phyloP scores from a whole-genome alignment of 1,284 basidiomycete genomes.

The Tranzscheliella williamsii region DNA sequence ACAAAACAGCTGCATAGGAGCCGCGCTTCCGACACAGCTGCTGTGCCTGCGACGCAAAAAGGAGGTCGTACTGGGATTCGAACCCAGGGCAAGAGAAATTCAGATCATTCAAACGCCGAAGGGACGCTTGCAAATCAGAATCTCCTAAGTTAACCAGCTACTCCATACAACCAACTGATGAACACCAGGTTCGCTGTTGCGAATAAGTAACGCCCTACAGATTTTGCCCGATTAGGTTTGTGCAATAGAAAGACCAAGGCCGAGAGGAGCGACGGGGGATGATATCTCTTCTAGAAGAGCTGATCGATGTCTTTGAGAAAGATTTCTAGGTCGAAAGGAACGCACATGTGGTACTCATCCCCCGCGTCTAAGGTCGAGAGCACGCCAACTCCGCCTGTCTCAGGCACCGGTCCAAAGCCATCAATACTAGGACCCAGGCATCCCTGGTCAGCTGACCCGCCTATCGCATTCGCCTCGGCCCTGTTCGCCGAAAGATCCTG shows the following conservation, averaged over 20 bases:
- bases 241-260: no score
- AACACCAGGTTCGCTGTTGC: no score
- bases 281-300: conserved; percentile 10
- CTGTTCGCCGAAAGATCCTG: no score
- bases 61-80: conserved; percentile 41
- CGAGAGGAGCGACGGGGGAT: neutral
- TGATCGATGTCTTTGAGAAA: conserved; percentile 28
- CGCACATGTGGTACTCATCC: conserved; percentile 6
- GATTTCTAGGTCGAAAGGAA: conserved; percentile 17
- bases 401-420: no score
- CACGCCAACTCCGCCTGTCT: no score
- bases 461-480: no score
- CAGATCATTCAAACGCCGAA: neutral
- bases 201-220: no score
- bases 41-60: conserved; percentile 1
- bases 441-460: no score
- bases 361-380: no score
- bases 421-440: no score
- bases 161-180: conserved; percentile 21
- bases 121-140: conserved; percentile 8
- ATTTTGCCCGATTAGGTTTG: neutral
- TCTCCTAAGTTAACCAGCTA: conserved; percentile 41
- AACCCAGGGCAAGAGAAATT: conserved; percentile 42
- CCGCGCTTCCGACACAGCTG: neutral
- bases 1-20: no score